Evolutionary conservation across 345 rosid species (phyloP).

Genomic region (Euclidium syriacum): DNA sequence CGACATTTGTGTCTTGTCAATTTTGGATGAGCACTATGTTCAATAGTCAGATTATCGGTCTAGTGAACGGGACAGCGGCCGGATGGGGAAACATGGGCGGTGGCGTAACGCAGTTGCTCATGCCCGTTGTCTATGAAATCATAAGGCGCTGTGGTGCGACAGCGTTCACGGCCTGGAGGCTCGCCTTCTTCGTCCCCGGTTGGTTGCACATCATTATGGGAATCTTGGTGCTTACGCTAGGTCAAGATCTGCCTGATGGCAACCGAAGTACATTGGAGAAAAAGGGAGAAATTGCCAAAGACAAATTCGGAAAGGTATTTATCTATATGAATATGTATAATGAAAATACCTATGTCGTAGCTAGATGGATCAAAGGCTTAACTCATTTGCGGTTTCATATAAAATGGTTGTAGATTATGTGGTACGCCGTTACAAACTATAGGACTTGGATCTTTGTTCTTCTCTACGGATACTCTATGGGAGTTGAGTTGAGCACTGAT

Average conservation of each 20-base stretch:
- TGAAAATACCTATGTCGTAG: not conserved
- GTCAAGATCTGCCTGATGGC: conserved; percentile 83
- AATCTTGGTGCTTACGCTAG: conserved; percentile 55
- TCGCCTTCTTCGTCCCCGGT: conserved; percentile 71
- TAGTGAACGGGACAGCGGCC: conserved; percentile 73
- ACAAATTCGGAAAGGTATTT: conserved; percentile 59
- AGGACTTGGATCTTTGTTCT: conserved; percentile 65
- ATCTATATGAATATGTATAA: not conserved
- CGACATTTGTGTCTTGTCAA: conserved; percentile 83
- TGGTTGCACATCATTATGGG: conserved; percentile 61
- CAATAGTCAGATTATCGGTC: conserved; percentile 65
- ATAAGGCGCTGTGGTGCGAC: conserved; percentile 47
- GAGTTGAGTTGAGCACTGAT: conserved; percentile 61
- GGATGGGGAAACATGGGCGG: conserved; percentile 94
- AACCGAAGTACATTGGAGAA: conserved; percentile 52
- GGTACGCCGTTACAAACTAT: conserved; percentile 54
- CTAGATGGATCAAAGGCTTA: not conserved
- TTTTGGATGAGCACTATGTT: conserved; percentile 95
- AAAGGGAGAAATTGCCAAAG: conserved; percentile 56
- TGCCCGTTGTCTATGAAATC: conserved; percentile 65
- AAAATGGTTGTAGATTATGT: conserved; percentile 37
- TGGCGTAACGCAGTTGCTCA: conserved; percentile 65
- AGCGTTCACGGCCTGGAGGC: conserved; percentile 76
- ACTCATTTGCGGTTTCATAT: not conserved
- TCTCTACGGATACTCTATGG: conserved; percentile 60